Base-by-base conservation (phyloP, 352 stramenopile species). In the Aphanomyces euteiches region DNA sequence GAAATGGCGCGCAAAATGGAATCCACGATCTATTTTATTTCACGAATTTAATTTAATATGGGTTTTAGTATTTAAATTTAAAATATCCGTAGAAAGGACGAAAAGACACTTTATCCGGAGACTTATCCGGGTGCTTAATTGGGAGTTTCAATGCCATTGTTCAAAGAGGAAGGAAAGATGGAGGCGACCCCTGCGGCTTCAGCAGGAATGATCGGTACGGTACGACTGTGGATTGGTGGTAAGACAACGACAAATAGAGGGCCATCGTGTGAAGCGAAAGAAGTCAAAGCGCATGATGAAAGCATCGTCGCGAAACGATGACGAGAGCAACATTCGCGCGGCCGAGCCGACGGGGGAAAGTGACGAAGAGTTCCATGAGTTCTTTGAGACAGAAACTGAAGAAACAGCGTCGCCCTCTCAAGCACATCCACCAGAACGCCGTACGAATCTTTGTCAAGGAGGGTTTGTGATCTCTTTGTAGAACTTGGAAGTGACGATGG, bases 401-500 rank as follows among this genome's bases (percentile, higher is more conserved):
- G 28, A 28, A 2, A 28, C 28, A 28, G 28, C 28, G 28, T 28
- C 28, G 28, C 28, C 28, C 28, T 28, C 28, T 28, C 28, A 28
- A 28, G 28, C 28, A 28, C 28, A 28, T 28, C 28, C 28, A 28
- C 28, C 28, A 28, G 5, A 36, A 5, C 36, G 56, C 56, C 12
- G 36, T 64, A 64, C 56, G 56, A 28, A 28, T 28, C 28, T 28
- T 28, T 28, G 28, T 28, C 28, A 28, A 28, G 28, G 28, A 28
- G 28, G 28, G 28, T 28, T 28, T 28, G 28, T 28, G 28, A 28
- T 28, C 28, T 28, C 28, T 28, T 28, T 5, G 6, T 66, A 70
- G 64, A 70, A 28, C 39, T 70, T 10, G 64, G 64, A 4, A 70
- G 64, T 34, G 64, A 70, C 54, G 64, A 70, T 58, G 64, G 64